Evolutionary conservation across 2,329 filamentous ascomycete genomes (phyloP), one percentile per base, ranked within the genome.

Genomic region (Xylariaceae sp.): DNA sequence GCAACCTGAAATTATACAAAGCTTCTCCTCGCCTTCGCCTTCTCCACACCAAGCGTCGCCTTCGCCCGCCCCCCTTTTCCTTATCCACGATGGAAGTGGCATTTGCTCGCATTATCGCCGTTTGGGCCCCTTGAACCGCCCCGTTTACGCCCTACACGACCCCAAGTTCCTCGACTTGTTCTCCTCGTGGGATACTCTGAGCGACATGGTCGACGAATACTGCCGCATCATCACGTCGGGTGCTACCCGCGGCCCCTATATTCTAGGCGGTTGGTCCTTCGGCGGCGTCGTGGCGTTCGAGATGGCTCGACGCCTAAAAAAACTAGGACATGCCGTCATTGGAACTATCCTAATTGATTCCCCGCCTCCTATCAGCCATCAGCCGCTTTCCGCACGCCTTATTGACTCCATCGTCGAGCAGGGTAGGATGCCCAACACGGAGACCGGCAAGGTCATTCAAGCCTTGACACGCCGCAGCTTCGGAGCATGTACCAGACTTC

Each of bases 201-300:
- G 18, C 18, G 50, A 50, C 26, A 60, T 60, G 57, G 57, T 55
- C 21, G 35, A 58, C 13, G 23, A 46, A 10, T 60, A 60, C 16
- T 45, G 43, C 13, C 47, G 24, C 21, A 30, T 44, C 26, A 42
- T 49, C 24, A 16, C 32, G 24, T 37, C 30, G 6, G 36, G 21
- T 3, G 37, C 43, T 20, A 26, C 30, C 16, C 35, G 11, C 20
- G 81, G 0, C 77, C 80, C 1, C 83, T 82, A 65, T 70, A 75
- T 45, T 69, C 84, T 1, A 79, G 77, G 50, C n/a, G 82, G 83
- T n/a, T 85, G 82, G 82, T 84, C 78, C 13, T 81, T 80, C 4
- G 83, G 83, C 27, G 81, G 82, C 9, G 78, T 83, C 33, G 76
- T 79, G 45, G 81, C 82, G 11, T 84, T 76, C 59, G 77, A 81